A percentile compares a stretch with the other conserved stretches of the same genome.
phyloP scores from a whole-genome alignment of 768 basidiomycete species.

The Rhodosporidiobolus sp. region DNA sequence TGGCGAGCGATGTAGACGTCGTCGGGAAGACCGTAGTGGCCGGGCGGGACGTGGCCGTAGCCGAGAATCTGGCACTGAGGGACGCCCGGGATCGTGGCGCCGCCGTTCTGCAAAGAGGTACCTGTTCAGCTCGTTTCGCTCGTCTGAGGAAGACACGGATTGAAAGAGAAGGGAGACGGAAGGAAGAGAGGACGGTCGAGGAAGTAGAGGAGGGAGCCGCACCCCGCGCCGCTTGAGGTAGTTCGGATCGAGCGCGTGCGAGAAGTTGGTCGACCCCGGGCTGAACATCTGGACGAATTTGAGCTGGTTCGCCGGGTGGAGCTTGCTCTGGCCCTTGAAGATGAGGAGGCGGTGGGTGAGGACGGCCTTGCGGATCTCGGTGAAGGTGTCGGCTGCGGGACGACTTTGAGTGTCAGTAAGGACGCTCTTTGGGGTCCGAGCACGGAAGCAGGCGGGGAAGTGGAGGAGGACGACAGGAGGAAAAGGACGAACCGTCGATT shows the following conservation, averaged over 20 bases:
- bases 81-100: slow-evolving; percentile 9
- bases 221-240: slow-evolving; percentile 9
- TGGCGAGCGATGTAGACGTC: not conserved
- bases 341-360: slow-evolving; percentile 16
- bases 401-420: not conserved
- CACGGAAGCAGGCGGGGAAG: too few relatives aligned
- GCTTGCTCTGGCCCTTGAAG: slow-evolving; percentile 17
- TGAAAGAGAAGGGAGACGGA: too few relatives aligned
- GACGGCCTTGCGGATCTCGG: slow-evolving; percentile 1
- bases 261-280: slow-evolving; percentile 14
- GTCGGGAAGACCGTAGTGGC: slow-evolving; percentile 15
- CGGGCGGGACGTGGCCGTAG: not conserved
- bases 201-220: not conserved
- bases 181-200: not conserved
- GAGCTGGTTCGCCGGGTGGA: slow-evolving; percentile 17
- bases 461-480: not conserved
- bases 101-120: not conserved
- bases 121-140: too few relatives aligned
- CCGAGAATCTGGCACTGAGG: slow-evolving; percentile 17
- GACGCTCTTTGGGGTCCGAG: too few relatives aligned
- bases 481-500: not conserved
- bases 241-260: slow-evolving; percentile 17
- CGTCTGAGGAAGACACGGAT: too few relatives aligned
- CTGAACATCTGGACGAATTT: slow-evolving; percentile 15
- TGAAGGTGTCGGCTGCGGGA: slow-evolving; percentile 6